phyloP scores from a whole-genome alignment of 2,329 filamentous ascomycete genomes.

The Phoma sp. region DNA sequence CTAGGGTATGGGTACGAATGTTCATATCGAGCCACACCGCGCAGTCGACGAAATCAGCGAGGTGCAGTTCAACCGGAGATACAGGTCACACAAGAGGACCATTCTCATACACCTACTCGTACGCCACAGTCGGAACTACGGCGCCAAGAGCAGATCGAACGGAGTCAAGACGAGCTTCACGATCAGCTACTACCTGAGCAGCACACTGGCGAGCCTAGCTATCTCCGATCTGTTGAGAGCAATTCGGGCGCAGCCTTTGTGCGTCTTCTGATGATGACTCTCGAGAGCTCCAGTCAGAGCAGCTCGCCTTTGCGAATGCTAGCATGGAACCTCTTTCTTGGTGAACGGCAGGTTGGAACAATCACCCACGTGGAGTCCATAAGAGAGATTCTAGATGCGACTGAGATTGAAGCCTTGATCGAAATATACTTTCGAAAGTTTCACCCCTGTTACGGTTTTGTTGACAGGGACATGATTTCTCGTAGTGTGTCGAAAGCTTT shows the following conservation, averaged over 20 bases:
- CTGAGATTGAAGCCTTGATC: not conserved
- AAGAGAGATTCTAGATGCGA: not conserved
- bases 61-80: not conserved
- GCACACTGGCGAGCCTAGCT: not conserved
- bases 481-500: not conserved
- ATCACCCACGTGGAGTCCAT: not conserved
- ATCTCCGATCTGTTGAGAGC: not conserved
- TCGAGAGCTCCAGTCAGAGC: not conserved
- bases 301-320: conserved; percentile 7
- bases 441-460: conserved; percentile 7
- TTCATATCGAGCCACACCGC: conserved; percentile 1
- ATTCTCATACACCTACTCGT: not conserved
- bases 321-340: conserved; percentile 6
- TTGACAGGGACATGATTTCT: not conserved
- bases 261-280: not conserved
- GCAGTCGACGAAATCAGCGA: conserved; percentile 1
- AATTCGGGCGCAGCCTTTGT: conserved; percentile 10
- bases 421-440: not conserved
- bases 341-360: not conserved
- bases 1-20: conserved; percentile 9
- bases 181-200: not conserved
- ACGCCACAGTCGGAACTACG: not conserved
- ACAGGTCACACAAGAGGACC: not conserved
- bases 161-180: not conserved
- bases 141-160: not conserved